Evolutionary conservation across 2,329 filamentous ascomycete species (phyloP), one percentile per base, ranked within the genome.

Genomic region (Ascochyta pisi): DNA sequence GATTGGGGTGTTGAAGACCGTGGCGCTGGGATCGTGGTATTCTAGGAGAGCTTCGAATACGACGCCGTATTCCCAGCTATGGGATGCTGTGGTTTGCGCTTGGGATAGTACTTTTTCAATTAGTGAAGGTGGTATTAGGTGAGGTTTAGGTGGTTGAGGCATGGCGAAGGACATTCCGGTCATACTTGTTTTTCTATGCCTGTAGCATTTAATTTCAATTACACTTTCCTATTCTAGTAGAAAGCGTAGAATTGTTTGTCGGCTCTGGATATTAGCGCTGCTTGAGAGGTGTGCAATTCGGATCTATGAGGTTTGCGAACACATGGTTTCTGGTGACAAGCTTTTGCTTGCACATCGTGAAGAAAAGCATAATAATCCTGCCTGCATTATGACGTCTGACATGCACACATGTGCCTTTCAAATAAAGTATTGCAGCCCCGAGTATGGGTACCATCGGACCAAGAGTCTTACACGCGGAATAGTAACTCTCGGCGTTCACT

Each of bases 111-210:
- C 62, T 33, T 56, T 64, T 15, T 58, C 45, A 24, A 71, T 54
- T 1, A 65, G 4, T 8, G 50, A 90, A 78, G 89, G 89, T 10
- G 87, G 91, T 77, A 66, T 58, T 58, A 66, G 65, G 9, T 22
- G 29, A 40, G 22, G 13, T 33, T 9, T 10, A 19, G 15, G 5
- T 39, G 23, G n/a, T 22, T 42, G 49, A 31, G 40, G 16, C 33
- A 43, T 51, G 8, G 9, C 29, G 22, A 27, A 3, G 31, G 31
- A 34, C n/a, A 15, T 10, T 33, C 4, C 9, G 10, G 13, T 33
- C 12, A 15, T 12, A 5, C 29, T 12, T 33, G 29, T 12, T 12
- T 33, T 10, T 37, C n/a, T 15, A 9, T 5, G 16, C 16, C 15
- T 19, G 34, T 8, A 15, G 13, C 6, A 6, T 37, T 37, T 15